Base-by-base conservation (phyloP, 805 yeast species). In the Candida adriatica region DNA sequence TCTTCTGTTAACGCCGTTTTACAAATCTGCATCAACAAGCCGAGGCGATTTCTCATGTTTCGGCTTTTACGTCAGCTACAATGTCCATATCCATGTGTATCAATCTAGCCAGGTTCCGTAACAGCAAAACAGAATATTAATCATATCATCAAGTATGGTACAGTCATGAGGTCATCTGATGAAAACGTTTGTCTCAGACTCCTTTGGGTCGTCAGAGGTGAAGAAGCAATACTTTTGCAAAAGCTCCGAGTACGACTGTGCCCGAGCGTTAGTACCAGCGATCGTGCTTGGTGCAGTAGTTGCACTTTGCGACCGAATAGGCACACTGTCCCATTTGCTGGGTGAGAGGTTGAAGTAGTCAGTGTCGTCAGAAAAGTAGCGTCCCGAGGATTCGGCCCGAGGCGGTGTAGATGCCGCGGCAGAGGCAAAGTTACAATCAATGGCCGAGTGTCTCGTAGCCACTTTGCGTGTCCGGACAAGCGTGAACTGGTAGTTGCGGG, bases 401-500 rank as follows among this genome's bases (percentile, higher is more conserved):
- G 46, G 39, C n/a, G 49, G 39, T 3, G 41, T 9, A 3, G 29
- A 24, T 21, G 29, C 26, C 29, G 36, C 28, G 3, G 38, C 40
- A 13, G 31, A 11, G 4, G 34, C 36, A 33, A 43, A 43, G 35
- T 45, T 45, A 8, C 27, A 21, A 21, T 35, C 34, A 31, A 40
- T 34, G 6, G 37, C 34, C 6, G 42, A 24, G 9, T 39, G 26
- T 14, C 33, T 37, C 6, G 25, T 7, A 19, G 16, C 28, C 24
- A 21, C 20, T 10, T 22, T 16, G 9, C 20, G 26, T 16, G 11
- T 11, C 11, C 17, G 21, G 15, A 41, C 38, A 32, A 48, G 31
- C n/a, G 47, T 41, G 14, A 75, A 52, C 33, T 53, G 55, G 38
- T 58, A 66, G 38, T 66, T 62, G 18, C 49, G 46, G 10, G 42